A percentile compares a stretch with the other conserved stretches of the same genome.
phyloP scores from a whole-genome alignment of 73 alveolate species.

The Paramecium primaurelia region DNA sequence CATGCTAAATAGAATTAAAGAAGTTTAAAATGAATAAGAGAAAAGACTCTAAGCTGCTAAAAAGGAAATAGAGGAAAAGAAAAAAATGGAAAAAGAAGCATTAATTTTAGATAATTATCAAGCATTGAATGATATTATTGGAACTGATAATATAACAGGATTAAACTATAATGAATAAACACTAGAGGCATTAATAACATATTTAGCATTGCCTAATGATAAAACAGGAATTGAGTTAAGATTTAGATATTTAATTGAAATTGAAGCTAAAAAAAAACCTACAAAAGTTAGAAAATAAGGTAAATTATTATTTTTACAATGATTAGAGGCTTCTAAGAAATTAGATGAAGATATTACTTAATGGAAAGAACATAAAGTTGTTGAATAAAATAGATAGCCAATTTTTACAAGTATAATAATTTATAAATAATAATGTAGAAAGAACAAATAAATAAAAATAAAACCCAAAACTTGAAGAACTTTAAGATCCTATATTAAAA shows the following conservation, averaged over 20 bases:
- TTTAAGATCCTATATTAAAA: background rate
- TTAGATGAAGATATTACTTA: conserved; percentile 26
- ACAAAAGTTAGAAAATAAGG: background rate
- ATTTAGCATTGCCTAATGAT: conserved; percentile 42
- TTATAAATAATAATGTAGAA: background rate
- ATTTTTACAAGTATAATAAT: background rate
- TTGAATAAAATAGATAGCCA: background rate
- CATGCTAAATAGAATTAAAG: background rate
- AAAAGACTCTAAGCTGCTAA: background rate
- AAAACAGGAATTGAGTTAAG: conserved; percentile 26
- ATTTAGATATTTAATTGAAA: conserved; percentile 26
- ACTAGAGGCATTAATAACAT: background rate
- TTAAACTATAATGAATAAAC: background rate
- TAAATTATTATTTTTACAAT: background rate
- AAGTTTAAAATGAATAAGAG: background rate
- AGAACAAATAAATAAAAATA: background rate
- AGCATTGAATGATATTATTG: background rate
- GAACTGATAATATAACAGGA: background rate
- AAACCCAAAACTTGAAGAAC: background rate
- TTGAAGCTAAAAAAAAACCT: background rate
- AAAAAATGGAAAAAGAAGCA: conserved; percentile 26
- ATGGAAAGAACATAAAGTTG: background rate
- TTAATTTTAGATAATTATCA: conserved; percentile 22
- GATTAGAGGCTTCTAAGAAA: background rate
- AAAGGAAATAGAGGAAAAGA: conserved; percentile 2